phyloP scores from a whole-genome alignment of 495 filamentous ascomycete genomes.

The Parachaetomium inaequale region DNA sequence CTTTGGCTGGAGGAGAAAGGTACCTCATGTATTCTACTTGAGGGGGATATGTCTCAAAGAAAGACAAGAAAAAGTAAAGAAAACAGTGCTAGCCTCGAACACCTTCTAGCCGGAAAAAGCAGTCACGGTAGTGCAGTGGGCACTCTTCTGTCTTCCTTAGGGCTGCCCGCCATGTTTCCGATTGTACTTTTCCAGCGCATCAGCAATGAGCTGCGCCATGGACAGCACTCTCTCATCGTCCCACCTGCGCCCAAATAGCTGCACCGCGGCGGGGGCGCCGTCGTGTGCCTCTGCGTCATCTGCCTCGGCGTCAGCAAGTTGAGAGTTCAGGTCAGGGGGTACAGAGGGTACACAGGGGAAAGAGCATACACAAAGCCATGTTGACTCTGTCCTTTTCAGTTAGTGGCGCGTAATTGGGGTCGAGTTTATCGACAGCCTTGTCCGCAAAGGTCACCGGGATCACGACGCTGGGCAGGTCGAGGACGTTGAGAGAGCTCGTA shows the following conservation, averaged over 20 bases:
- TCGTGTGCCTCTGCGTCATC: background rate
- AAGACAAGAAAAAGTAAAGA: no score
- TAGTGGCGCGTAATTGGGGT: background rate
- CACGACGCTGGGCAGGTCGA: background rate
- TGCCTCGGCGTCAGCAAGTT: background rate
- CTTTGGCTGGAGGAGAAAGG: no score
- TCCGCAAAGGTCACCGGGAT: background rate
- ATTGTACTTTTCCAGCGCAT: background rate
- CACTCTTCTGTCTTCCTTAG: background rate
- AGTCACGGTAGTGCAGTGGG: no score
- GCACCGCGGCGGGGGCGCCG: background rate
- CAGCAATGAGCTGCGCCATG: background rate
- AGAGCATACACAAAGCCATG: background rate
- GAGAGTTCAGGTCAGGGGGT: background rate
- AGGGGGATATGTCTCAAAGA: no score
- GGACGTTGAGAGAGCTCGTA: background rate
- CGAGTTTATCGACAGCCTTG: background rate
- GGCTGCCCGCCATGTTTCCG: background rate
- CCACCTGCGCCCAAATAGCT: background rate
- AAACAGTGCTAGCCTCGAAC: no score
- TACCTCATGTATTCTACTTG: no score
- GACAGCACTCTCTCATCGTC: background rate
- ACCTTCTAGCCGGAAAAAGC: no score
- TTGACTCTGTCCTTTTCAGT: background rate
- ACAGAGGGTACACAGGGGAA: background rate